Evolutionary conservation across 2,329 filamentous ascomycete species (phyloP), one percentile per base, ranked within the genome.

Genomic region (Aspergillus felis): DNA sequence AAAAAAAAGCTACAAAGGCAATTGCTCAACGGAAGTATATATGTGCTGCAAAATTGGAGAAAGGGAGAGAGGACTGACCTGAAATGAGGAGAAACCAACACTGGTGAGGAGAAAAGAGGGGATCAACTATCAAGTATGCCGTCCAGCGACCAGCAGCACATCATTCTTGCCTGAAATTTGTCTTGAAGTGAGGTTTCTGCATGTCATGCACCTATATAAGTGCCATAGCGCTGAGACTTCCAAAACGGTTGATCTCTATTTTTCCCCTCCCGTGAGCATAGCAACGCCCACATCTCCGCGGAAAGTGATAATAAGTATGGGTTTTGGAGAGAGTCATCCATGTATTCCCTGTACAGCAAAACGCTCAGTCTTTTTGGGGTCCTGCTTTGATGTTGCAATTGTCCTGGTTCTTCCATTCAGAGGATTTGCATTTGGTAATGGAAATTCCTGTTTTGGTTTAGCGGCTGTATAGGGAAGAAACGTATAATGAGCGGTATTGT

Each of bases 361-460:
- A 25, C 32, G 32, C 6, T 25, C 22, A 25, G 20, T 24, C n/a
- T 27, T 4, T 28, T 22, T 56, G 35, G 12, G 24, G 35, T 29
- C 20, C 32, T 49, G 41, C 22, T 9, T 41, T 27, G 44, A 24
- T 27, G 47, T 46, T 56, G 49, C 24, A 49, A 32, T 12, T 50
- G 46, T 46, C 49, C 22, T 29, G 22, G 42, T 17, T 65, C 66
- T 65, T 56, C 72, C 72, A 73, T 55, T 72, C 68, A 74, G 50
- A 50, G 52, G 28, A 53, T 69, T 73, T 72, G 61, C 48, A 61
- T 74, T 72, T 65, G 60, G 69, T 74, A 74, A 74, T 62, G 65
- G 63, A 71, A 73, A 73, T 49, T 61, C 66, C 64, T 17, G 2
- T 54, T 65, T 25, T 8, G 64, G 59, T 47, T 64, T 73, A 72